phyloP scores from a whole-genome alignment of 1,284 basidiomycete genomes.

The Neonothopanus nambi region DNA sequence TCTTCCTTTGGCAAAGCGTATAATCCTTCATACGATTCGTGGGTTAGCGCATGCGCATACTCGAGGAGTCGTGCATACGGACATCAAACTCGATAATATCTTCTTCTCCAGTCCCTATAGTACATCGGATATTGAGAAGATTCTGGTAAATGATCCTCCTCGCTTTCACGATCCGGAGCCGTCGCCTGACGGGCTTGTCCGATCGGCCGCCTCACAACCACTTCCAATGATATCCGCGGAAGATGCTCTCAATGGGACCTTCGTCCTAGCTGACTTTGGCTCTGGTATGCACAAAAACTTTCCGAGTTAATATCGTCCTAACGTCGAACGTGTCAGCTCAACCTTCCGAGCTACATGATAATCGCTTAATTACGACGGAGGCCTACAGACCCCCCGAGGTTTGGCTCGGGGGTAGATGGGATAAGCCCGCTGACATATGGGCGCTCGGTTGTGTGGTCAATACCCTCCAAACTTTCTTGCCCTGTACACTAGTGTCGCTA shows the following conservation, averaged over 20 bases:
- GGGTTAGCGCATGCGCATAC: slow-evolving; percentile 23
- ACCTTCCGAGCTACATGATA: slow-evolving; percentile 16
- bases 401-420: slow-evolving; percentile 27
- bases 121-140: slow-evolving; percentile 13
- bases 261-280: slow-evolving; percentile 29
- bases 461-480: too few species aligned
- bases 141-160: slow-evolving; percentile 21
- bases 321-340: slow-evolving; percentile 17
- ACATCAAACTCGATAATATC: slow-evolving; percentile 31
- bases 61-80: slow-evolving; percentile 26
- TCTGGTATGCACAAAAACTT: slow-evolving; percentile 21
- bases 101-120: slow-evolving; percentile 18
- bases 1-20: slow-evolving; percentile 28
- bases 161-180: slow-evolving; percentile 27
- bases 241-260: slow-evolving; percentile 24
- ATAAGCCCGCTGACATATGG: slow-evolving; percentile 34
- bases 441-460: slow-evolving; percentile 33
- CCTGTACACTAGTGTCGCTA: too few species aligned
- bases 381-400: slow-evolving; percentile 31
- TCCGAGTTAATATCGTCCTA: neutral
- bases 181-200: slow-evolving; percentile 23
- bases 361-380: slow-evolving; percentile 21
- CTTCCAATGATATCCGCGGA: slow-evolving; percentile 25
- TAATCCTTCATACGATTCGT: slow-evolving; percentile 26
- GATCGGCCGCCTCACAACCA: slow-evolving; percentile 30